Base-by-base conservation (phyloP, 305 asterid species). In the Fraxinus paxiana region DNA sequence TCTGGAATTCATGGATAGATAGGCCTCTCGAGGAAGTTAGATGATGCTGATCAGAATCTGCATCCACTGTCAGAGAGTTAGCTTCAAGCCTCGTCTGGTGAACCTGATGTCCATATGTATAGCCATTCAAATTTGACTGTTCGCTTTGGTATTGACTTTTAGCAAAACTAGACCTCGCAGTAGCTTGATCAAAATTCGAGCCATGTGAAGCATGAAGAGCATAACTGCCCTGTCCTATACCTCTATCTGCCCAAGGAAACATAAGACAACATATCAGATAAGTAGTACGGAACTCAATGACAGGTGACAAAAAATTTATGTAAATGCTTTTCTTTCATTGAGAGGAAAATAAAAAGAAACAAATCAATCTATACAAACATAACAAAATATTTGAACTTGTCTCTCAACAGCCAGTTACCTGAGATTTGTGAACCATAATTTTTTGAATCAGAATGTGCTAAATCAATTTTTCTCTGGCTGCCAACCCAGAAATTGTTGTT, bases 111-210 rank as follows among this genome's bases (percentile, higher is more conserved):
- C 91, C 94, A 79, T 88, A 83, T 88, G 85, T 87, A 85, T 84
- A 89, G 77, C 94, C 97, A 88, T 92, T 92, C 75, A 88, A 82
- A 86, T 85, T 87, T 82, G 90, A 90, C 82, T 86, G 98, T 61
- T 90, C 94, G 56, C 83, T 85, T 77, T 79, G 91, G 41, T 87
- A 48, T 84, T 88, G 93, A 79, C 76, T 87, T 87, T 82, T 89
- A 34, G 87, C 73, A 84, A 84, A 83, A 51, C 93, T 94, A 54
- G 96, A 90, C 87, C 91, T 90, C 67, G 76, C 79, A 81, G 84
- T 88, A 72, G 92, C 82, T 78, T 90, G 98, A 69, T 88, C 34
- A 80, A 88, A 87, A 78, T 85, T 87, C 88, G 90, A 85, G 84
- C 92, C 93, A 89, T 90, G 92, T 20, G 87, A 84, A 3, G 85